These are phyloP conservation scores for Claviceps purpurea DNA, from an alignment of 2,329 filamentous ascomycete species.

Conservation along the genomic window DNA sequence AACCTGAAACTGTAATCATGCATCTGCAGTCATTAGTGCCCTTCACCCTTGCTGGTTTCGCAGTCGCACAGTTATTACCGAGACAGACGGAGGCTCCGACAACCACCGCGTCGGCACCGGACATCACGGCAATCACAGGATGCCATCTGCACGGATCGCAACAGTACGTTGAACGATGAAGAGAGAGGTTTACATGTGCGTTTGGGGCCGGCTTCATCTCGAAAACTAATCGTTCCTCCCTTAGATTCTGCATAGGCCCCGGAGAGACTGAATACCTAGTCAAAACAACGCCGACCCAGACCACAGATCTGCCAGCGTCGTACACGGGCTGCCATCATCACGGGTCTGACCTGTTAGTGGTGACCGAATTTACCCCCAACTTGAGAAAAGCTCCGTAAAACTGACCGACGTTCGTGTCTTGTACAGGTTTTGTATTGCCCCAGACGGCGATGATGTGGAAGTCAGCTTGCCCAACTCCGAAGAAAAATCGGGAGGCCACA, in stretches of 20 bases:
- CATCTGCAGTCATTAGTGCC: not conserved
- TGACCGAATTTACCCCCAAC: not conserved
- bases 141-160: slow-evolving; percentile 28
- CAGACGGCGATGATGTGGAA: slow-evolving; percentile 46
- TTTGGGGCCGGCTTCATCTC: no score
- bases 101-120: slow-evolving; percentile 9
- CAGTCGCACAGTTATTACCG: slow-evolving; percentile 13
- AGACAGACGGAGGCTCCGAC: slow-evolving; percentile 20
- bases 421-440: slow-evolving; percentile 46
- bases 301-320: slow-evolving; percentile 40
- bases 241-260: slow-evolving; percentile 29
- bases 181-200: no score
- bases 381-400: not conserved
- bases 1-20: not conserved
- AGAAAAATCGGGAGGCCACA: slow-evolving; percentile 9
- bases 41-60: slow-evolving; percentile 3
- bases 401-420: not conserved
- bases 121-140: slow-evolving; percentile 24
- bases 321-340: slow-evolving; percentile 56
- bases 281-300: slow-evolving; percentile 36
- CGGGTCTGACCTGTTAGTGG: slow-evolving; percentile 36
- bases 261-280: slow-evolving; percentile 29
- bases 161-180: slow-evolving; percentile 17
- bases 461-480: slow-evolving; percentile 25
- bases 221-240: not conserved